Percentiles rank a stretch among this genome's conserved stretches.
Conservation (phyloP, 2,329 filamentous ascomycete genomes). For the Nothomitra cinnamomea region DNA sequence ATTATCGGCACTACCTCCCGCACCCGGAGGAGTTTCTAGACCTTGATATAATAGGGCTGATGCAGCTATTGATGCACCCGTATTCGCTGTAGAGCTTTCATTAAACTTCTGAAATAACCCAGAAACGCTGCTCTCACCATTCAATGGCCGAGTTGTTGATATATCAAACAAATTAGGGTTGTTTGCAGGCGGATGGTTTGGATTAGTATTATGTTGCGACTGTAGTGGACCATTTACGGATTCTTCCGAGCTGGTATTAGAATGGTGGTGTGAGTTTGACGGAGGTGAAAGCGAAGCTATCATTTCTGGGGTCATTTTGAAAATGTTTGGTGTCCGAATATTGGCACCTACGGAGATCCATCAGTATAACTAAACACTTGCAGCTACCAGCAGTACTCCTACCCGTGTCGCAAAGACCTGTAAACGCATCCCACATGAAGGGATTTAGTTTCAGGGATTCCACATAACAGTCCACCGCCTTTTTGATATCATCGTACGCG, state of each 20-base stretch:
- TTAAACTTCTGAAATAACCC: constrained; percentile 32
- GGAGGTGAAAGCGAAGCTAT: constrained; percentile 28
- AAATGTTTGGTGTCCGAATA: constrained; percentile 71
- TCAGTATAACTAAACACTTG: not conserved
- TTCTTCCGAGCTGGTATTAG: constrained; percentile 5
- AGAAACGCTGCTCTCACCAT: constrained; percentile 22
- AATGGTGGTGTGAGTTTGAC: constrained; percentile 7
- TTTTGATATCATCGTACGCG: constrained; percentile 61
- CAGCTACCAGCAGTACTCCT: constrained; percentile 11
- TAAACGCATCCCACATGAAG: constrained; percentile 97
- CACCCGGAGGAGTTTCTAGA: constrained; percentile 44
- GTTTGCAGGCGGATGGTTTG: constrained; percentile 8
- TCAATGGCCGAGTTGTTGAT: constrained; percentile 10
- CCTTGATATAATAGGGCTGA: constrained; percentile 29
- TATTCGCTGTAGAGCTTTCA: constrained; percentile 1
- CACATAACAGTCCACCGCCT: constrained; percentile 73
- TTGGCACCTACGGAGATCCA: constrained; percentile 42
- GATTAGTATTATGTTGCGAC: constrained; percentile 19
- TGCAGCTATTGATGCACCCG: constrained; percentile 14
- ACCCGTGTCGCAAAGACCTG: constrained; percentile 66
- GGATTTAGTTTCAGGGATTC: constrained; percentile 80
- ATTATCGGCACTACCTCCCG: constrained; percentile 23
- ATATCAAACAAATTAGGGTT: constrained; percentile 24
- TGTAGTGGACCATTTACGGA: constrained; percentile 16
- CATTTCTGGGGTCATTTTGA: constrained; percentile 54